phyloP scores from a whole-genome alignment of 331 rosid genomes.

The Prunus yedoensis region DNA sequence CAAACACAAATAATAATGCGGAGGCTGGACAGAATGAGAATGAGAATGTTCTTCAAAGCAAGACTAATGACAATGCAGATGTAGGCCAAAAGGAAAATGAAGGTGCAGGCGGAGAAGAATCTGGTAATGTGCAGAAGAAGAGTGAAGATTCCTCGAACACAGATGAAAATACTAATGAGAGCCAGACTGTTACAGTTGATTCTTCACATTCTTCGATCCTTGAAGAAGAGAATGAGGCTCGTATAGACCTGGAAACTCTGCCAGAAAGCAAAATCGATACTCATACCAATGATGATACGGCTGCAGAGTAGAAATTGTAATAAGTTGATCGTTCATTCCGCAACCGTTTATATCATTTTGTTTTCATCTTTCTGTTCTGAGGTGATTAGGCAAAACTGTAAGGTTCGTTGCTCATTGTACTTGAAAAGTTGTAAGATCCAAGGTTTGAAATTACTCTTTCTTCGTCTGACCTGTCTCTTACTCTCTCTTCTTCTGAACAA shows the following conservation, averaged over 20 bases:
- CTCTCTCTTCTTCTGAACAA: too few species aligned
- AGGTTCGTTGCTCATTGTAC: constrained; percentile 9
- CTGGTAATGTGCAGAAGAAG: constrained; percentile 38
- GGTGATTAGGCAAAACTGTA: not conserved
- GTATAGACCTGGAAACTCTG: constrained; percentile 58
- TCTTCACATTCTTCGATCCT: constrained; percentile 37
- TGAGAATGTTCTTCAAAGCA: constrained; percentile 21
- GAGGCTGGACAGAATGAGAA: constrained; percentile 32
- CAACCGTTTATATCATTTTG: constrained; percentile 4
- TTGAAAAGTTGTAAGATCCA: not conserved
- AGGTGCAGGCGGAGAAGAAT: constrained; percentile 35
- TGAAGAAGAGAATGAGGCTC: constrained; percentile 47
- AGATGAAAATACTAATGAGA: constrained; percentile 26
- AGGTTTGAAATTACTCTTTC: not conserved
- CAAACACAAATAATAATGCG: constrained; percentile 26
- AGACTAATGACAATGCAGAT: constrained; percentile 32
- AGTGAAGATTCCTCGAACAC: constrained; percentile 37
- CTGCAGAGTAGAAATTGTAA: constrained; percentile 48
- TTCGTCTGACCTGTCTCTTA: too few species aligned
- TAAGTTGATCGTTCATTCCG: constrained; percentile 15
- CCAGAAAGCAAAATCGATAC: constrained; percentile 53
- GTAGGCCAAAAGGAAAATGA: constrained; percentile 33
- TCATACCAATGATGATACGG: constrained; percentile 35
- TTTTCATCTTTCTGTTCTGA: not conserved
- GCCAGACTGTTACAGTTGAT: constrained; percentile 33